Base-by-base conservation (phyloP, 345 rosid genomes). In the Aquilaria sinensis region DNA sequence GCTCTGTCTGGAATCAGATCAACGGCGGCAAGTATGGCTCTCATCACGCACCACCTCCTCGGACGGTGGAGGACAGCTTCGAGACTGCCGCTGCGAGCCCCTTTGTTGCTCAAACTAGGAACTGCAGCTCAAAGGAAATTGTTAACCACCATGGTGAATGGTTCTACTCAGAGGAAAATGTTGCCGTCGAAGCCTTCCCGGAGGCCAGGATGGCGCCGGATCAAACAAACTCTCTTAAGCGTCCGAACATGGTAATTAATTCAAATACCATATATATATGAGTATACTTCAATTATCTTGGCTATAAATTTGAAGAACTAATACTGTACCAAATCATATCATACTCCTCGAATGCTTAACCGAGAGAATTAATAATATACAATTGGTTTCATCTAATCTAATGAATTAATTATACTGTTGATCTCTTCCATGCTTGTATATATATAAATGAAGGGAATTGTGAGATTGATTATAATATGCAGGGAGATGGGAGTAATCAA, bases 101-200 rank as follows among this genome's bases (percentile, higher is more conserved):
- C 47, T 70, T 37, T 37, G 43, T 37, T 5, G 43, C 1, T 37
- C 43, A 5, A 37, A 37, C 75, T 60, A 62, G 58, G 31, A 31
- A 68, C 31, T 57, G 31, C 56, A 41, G 23, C 7, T 65, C 68
- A 16, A 78, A 62, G 29, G 79, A 72, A 57, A 60, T 34, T 6
- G 41, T 3, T 1, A 16, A 34, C 41, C 1, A 53, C 47, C 67
- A 65, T 6, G 83, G 80, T 3, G 83, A 86, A 51, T 92, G 90
- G 94, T 58, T 85, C 52, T 86, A 75, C 71, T 72, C 86, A 7
- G 93, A 84, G 47, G 77, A 78, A 50, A 74, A 80, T 30, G 64
- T 71, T 9, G 70, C 72, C 47, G 67, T 85, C 23, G 92, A 82
- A 58, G 61, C 56, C 12, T 32, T 77, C 53, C 81, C 61, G 49